phyloP scores from a whole-genome alignment of 2,329 filamentous ascomycete genomes.

The Diaporthe citri region DNA sequence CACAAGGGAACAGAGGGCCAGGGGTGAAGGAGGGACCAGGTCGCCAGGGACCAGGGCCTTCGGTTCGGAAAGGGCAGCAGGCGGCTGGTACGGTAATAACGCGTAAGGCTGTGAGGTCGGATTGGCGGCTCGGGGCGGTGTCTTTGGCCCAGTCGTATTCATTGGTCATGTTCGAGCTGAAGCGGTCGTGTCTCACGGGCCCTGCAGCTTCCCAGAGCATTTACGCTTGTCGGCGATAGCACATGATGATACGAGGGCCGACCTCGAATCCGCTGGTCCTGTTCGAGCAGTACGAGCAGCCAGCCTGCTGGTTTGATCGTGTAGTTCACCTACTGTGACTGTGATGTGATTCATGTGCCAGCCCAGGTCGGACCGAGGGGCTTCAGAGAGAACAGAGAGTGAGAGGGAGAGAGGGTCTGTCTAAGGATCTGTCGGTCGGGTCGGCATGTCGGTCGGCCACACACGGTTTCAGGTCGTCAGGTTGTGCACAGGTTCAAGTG shows the following conservation, averaged over 20 bases:
- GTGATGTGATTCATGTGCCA: neutral
- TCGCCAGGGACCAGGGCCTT: slow-evolving; percentile 1
- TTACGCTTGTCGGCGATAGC: slow-evolving; percentile 1
- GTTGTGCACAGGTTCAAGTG: slow-evolving; percentile 7
- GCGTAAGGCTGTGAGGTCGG: slow-evolving; percentile 27
- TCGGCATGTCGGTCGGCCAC: slow-evolving; percentile 18
- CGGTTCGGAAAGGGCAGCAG: neutral
- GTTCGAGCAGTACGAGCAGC: neutral
- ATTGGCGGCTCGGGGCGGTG: slow-evolving; percentile 34
- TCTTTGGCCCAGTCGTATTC: slow-evolving; percentile 17
- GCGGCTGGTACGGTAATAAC: slow-evolving; percentile 7
- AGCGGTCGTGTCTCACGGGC: slow-evolving; percentile 14
- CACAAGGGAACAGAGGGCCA: slow-evolving; percentile 7
- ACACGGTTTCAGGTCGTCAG: slow-evolving; percentile 19
- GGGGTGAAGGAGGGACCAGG: neutral
- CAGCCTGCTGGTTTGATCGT: neutral
- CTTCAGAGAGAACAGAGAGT: neutral
- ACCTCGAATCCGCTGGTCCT: neutral
- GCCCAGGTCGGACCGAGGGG: no score
- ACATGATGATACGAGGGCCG: slow-evolving; percentile 13
- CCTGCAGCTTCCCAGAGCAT: slow-evolving; percentile 22
- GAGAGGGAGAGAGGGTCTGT: neutral
- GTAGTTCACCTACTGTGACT: neutral
- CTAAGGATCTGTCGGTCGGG: slow-evolving; percentile 4
- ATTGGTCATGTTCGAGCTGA: slow-evolving; percentile 34